phyloP scores from a whole-genome alignment of 1,284 basidiomycete species.

The Sanghuangporus weigelae region DNA sequence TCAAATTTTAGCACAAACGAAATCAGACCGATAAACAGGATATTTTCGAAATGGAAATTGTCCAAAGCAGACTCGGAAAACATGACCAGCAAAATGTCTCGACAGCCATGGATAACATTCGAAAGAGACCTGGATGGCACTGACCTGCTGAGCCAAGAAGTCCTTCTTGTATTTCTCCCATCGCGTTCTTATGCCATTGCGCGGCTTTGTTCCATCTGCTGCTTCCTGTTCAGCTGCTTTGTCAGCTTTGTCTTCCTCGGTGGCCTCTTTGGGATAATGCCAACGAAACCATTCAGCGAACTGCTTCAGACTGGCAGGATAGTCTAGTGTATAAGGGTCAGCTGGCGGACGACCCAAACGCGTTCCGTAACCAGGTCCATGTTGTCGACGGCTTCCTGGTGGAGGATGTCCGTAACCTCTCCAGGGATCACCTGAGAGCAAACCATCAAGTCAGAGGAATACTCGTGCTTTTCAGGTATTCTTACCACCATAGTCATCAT shows the following conservation, averaged over 20 bases:
- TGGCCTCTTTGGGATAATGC: conserved; percentile 69
- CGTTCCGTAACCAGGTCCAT: conserved; percentile 37
- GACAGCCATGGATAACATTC: conserved; percentile 8
- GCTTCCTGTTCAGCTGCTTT: conserved; percentile 78
- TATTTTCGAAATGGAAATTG: conserved; percentile 22
- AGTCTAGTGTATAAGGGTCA: conserved; percentile 81
- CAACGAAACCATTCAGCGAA: conserved; percentile 90
- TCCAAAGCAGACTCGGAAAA: not conserved
- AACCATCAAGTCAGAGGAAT: conserved; percentile 5
- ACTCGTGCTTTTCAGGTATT: conserved; percentile 10
- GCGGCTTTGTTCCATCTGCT: conserved; percentile 70
- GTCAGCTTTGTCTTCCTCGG: conserved; percentile 74
- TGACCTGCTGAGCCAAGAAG: conserved; percentile 78
- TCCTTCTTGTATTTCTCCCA: conserved; percentile 94
- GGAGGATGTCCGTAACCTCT: conserved; percentile 58
- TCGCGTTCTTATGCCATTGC: conserved; percentile 70
- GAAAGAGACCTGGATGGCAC: conserved; percentile 24
- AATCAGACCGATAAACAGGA: conserved; percentile 26
- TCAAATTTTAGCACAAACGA: conserved; percentile 27
- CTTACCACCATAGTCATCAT: conserved; percentile 69
- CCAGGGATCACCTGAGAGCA: conserved; percentile 50
- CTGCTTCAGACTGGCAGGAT: conserved; percentile 75
- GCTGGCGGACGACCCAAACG: conserved; percentile 49
- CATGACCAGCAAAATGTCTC: not conserved
- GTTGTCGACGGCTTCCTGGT: conserved; percentile 47